phyloP scores from a whole-genome alignment of 176 grass and related monocot genomes.

The Calamus simplicifolius region DNA sequence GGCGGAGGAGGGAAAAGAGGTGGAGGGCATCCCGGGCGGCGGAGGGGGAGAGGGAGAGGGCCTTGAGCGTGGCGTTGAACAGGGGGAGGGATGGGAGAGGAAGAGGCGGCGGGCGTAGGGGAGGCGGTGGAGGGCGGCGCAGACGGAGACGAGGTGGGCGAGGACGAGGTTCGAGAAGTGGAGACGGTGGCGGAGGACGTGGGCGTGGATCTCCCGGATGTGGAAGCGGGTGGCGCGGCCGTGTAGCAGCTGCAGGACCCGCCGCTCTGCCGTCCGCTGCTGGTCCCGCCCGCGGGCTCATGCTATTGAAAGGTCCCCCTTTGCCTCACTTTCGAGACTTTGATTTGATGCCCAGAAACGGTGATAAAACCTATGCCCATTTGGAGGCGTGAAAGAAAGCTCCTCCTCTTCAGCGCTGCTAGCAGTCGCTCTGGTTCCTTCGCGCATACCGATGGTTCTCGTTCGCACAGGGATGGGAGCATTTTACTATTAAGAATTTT shows the following conservation, averaged over 20 bases:
- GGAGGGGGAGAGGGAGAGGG: conserved; percentile 20
- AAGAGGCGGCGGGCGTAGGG: conserved; percentile 13
- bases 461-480: no score
- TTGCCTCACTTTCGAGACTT: no score
- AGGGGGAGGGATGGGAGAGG: conserved; percentile 27
- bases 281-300: conserved; percentile 29
- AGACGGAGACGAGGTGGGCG: conserved; percentile 33
- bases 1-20: conserved; percentile 22
- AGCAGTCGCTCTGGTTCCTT: no score
- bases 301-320: no score
- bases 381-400: no score
- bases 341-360: no score
- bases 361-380: no score
- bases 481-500: no score
- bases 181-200: conserved; percentile 35
- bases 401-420: no score
- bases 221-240: conserved; percentile 9
- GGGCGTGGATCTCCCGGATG: conserved; percentile 33
- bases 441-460: no score
- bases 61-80: conserved; percentile 41
- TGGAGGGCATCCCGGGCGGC: conserved; percentile 18
- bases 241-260: conserved; percentile 48
- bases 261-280: conserved; percentile 29
- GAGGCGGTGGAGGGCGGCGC: conserved; percentile 23
- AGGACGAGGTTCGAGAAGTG: conserved; percentile 12